phyloP scores from a whole-genome alignment of 2,329 filamentous ascomycete species.

The Ceratocystiopsis sp. region DNA sequence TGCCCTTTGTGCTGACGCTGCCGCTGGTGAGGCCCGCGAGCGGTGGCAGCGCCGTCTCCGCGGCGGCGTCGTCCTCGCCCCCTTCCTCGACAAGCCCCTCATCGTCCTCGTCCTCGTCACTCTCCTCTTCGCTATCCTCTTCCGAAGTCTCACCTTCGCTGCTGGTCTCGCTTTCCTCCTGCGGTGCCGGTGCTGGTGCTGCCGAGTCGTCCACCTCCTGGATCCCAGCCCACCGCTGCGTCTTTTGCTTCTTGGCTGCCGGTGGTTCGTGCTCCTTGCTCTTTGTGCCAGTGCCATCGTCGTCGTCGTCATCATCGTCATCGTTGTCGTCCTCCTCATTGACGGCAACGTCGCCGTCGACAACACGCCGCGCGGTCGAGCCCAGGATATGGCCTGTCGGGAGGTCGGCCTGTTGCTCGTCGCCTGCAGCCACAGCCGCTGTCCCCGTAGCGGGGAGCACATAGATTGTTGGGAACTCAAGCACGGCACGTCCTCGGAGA shows the following conservation, averaged over 20 bases:
- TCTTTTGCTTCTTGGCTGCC: constrained; percentile 2
- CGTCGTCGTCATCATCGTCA: background rate
- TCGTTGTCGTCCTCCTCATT: background rate
- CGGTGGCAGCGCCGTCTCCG: background rate
- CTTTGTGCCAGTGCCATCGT: background rate
- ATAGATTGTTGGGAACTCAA: constrained; percentile 60
- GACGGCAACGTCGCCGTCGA: background rate
- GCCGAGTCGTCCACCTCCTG: background rate
- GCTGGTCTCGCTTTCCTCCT: constrained; percentile 9
- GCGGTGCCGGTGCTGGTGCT: background rate
- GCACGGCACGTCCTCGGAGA: constrained; percentile 38
- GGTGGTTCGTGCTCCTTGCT: background rate
- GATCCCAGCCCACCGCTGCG: background rate
- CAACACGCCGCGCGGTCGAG: constrained; percentile 9
- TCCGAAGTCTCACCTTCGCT: constrained; percentile 5
- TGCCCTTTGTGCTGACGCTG: background rate
- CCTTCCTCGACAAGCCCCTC: background rate
- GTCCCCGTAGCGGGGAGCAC: constrained; percentile 23
- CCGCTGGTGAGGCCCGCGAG: background rate
- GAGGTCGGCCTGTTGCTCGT: constrained; percentile 1
- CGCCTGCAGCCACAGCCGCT: background rate
- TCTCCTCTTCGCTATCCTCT: background rate
- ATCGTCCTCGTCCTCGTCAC: background rate
- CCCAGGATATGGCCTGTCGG: constrained; percentile 12
- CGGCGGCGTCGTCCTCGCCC: background rate